A percentile compares a stretch with the other conserved stretches of the same genome.
Conservation (phyloP, 2,329 filamentous ascomycete genomes). For the Clarireedia homoeocarpa region DNA sequence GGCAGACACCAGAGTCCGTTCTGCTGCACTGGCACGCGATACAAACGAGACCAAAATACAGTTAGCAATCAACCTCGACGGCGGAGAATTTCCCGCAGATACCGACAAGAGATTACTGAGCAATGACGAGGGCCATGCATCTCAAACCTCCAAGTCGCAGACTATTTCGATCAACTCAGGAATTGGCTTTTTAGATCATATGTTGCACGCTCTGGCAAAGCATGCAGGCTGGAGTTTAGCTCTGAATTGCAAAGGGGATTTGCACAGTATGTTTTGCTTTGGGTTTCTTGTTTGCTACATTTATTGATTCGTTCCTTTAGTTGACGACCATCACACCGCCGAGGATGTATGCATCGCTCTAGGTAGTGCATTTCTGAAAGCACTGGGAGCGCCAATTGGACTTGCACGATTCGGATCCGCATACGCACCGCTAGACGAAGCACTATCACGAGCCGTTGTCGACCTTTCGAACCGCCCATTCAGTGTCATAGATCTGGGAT, state of each 20-base stretch:
- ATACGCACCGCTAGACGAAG: constrained; percentile 91
- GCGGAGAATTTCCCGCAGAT: constrained; percentile 65
- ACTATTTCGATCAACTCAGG: constrained; percentile 84
- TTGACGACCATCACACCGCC: constrained; percentile 97
- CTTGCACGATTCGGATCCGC: constrained; percentile 86
- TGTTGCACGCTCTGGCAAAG: constrained; percentile 94
- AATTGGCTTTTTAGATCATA: constrained; percentile 97
- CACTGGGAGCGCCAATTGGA: constrained; percentile 70
- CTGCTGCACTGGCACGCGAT: constrained; percentile 72
- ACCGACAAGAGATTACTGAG: constrained; percentile 48
- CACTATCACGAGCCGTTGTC: constrained; percentile 85
- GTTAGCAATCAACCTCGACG: constrained; percentile 86
- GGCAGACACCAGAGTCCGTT: constrained; percentile 40
- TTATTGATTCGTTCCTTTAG: constrained; percentile 36
- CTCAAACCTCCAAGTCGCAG: constrained; percentile 76
- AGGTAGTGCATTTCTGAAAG: constrained; percentile 73
- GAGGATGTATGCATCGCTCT: constrained; percentile 93
- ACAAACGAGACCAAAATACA: constrained; percentile 99
- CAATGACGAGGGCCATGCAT: constrained; percentile 60
- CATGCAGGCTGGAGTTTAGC: constrained; percentile 90
- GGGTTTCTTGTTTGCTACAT: not conserved
- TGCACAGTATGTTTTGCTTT: constrained; percentile 62
- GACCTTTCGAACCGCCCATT: constrained; percentile 91
- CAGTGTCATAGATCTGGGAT: constrained; percentile 72
- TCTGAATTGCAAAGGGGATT: constrained; percentile 75